phyloP scores from a whole-genome alignment of 2,329 filamentous ascomycete genomes.

The Neopestalotiopsis rosae region DNA sequence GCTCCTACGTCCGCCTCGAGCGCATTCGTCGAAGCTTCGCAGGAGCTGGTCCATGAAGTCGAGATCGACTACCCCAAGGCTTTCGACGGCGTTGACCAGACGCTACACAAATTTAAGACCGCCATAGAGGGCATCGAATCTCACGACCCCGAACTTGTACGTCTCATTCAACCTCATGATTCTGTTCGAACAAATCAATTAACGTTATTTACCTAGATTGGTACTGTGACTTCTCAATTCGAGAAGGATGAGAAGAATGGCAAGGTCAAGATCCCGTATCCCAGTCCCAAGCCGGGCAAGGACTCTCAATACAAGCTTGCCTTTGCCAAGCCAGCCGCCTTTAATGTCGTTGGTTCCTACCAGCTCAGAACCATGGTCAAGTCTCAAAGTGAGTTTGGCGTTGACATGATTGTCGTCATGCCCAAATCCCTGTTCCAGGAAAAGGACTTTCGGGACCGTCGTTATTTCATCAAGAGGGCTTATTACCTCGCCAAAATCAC shows the following conservation, averaged over 20 bases:
- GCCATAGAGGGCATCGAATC: constrained; percentile 55
- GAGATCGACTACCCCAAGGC: constrained; percentile 56
- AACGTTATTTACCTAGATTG: constrained; percentile 55
- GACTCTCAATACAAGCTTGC: constrained; percentile 83
- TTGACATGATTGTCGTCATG: constrained; percentile 91
- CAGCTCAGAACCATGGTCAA: constrained; percentile 76
- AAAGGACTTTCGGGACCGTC: constrained; percentile 91
- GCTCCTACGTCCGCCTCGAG: constrained; percentile 51
- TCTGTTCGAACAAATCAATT: neutral
- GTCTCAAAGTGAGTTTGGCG: constrained; percentile 58
- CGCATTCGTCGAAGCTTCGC: constrained; percentile 63
- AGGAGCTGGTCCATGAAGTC: constrained; percentile 62
- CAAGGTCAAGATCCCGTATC: constrained; percentile 72
- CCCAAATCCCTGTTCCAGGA: constrained; percentile 82
- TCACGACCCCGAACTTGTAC: constrained; percentile 56
- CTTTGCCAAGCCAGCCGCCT: constrained; percentile 75
- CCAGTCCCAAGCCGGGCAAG: constrained; percentile 76
- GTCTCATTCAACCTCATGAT: constrained; percentile 28
- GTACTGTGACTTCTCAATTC: constrained; percentile 56
- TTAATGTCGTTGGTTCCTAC: constrained; percentile 92
- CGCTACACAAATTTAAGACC: constrained; percentile 58
- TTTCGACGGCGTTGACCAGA: constrained; percentile 53
- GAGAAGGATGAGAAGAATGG: constrained; percentile 20
- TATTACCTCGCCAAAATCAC: constrained; percentile 89
- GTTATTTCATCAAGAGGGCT: constrained; percentile 93